Evolutionary conservation across 768 basidiomycete genomes (phyloP).

Genomic region (Suillus subluteus): DNA sequence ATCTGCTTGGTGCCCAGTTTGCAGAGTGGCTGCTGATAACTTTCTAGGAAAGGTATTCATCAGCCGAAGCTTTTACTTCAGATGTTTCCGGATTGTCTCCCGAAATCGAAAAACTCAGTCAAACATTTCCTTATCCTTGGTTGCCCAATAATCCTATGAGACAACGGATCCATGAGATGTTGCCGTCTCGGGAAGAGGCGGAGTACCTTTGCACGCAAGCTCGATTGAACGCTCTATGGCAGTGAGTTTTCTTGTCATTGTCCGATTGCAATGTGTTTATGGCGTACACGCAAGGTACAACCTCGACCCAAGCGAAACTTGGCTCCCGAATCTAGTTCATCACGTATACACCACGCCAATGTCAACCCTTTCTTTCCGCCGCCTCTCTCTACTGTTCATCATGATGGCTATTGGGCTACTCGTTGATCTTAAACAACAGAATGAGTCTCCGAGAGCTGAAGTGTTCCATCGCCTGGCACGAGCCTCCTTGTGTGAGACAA

Average conservation of each 20-base stretch:
- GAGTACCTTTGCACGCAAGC: constrained; percentile 64
- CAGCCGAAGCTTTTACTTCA: constrained; percentile 23
- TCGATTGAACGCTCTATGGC: constrained; percentile 71
- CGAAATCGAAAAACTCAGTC: constrained; percentile 52
- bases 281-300: constrained; percentile 52
- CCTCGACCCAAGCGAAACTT: constrained; percentile 70
- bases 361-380: constrained; percentile 63
- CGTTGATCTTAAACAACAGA: constrained; percentile 61
- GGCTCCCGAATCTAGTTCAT: constrained; percentile 68
- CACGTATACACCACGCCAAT: constrained; percentile 67
- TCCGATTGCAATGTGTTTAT: constrained; percentile 1
- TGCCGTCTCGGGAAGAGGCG: constrained; percentile 63
- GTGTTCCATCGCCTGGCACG: constrained; percentile 69
- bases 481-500: constrained; percentile 71
- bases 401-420: constrained; percentile 73
- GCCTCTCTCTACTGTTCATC: constrained; percentile 70
- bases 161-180: constrained; percentile 62
- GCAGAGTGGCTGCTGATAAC: not conserved
- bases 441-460: constrained; percentile 61
- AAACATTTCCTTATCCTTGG: constrained; percentile 74
- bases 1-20: not conserved
- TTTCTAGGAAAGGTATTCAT: constrained; percentile 29
- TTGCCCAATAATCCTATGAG: constrained; percentile 64
- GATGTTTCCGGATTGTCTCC: constrained; percentile 30
- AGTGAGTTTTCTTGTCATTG: constrained; percentile 47